Base-by-base conservation (phyloP, 106 monocot genomes). In the Acanthochlamys bracteata region DNA sequence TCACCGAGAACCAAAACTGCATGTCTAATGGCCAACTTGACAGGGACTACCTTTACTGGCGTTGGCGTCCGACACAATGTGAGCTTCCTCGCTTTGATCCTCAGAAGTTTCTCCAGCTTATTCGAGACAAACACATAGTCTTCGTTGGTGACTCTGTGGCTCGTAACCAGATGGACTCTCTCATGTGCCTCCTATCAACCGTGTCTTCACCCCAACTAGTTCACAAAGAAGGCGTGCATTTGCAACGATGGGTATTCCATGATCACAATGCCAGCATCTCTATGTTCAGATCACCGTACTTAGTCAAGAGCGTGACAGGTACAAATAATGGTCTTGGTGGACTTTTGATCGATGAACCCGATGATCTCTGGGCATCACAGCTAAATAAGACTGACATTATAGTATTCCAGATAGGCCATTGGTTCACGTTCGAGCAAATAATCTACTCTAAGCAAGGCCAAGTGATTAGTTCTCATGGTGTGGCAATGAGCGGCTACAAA, bases 391-490 rank as follows among this genome's bases (percentile, higher is more conserved):
- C 84, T 15, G 82, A 96, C 49, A 39, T 80, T 20, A 53, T 88
- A 11, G 72, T 91, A 40, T 71, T 96, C 39, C 82, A 90, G 3
- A 53, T 75, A 0, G 96, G 96, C 0, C 90, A 91, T 53, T 96
- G 96, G 96, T 96, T 91, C 40, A 78, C 91, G 17, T 74, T 82
- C 73, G 82, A 90, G n/a, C n/a, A n/a, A n/a, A n/a, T 0, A 88
- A 82, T 1, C 52, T 91, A 10, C 91, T 78, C 67, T 70, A 78
- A 55, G 80, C 82, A n/a, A 63, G 22, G 55, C 0, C 76, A 66
- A 19, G 71, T 81, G 4, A 21, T 96, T 4, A 90, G 95, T 6
- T 96, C 90, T 78, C 96, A 96, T 68, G 91, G 96, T 70, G 55
- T 6, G 6, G 4, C 80, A 10, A 73, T 67, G 16, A 53, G 71